These are phyloP conservation scores for Hypomontagnella monticulosa DNA, from an alignment of 495 filamentous ascomycete genomes.

Conservation along the genomic window DNA sequence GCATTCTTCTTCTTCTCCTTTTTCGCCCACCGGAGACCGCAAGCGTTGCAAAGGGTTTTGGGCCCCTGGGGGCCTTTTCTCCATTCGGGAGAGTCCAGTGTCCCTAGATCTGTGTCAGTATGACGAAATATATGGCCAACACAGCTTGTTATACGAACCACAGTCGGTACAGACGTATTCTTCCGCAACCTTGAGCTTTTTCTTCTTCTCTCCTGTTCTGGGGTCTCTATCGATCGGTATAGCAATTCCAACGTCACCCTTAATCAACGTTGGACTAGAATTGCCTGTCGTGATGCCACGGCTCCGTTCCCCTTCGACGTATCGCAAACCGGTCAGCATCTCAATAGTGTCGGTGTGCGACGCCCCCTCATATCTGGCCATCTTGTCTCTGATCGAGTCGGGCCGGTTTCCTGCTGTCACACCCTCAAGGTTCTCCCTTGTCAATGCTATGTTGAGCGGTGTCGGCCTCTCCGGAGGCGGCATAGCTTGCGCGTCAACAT, in stretches of 20 bases:
- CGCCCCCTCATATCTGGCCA: slow-evolving; percentile 76
- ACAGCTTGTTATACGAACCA: slow-evolving; percentile 59
- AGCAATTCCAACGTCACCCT: slow-evolving; percentile 85
- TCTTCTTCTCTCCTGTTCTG: slow-evolving; percentile 78
- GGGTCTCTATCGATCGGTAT: slow-evolving; percentile 79
- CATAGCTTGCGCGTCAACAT: slow-evolving; percentile 60
- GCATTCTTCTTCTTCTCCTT: slow-evolving; percentile 72
- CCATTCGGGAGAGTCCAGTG: slow-evolving; percentile 95
- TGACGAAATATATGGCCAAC: not conserved
- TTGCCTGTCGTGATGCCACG: slow-evolving; percentile 89
- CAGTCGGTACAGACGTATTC: slow-evolving; percentile 98
- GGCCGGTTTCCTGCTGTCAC: slow-evolving; percentile 71
- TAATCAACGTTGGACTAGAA: slow-evolving; percentile 78
- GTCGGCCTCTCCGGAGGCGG: slow-evolving; percentile 73
- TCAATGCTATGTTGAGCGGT: slow-evolving; percentile 70
- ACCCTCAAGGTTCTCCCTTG: slow-evolving; percentile 81
- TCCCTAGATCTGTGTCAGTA: slow-evolving; percentile 55
- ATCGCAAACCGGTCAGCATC: slow-evolving; percentile 89
- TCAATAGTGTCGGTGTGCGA: slow-evolving; percentile 90
- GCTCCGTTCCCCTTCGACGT: slow-evolving; percentile 88
- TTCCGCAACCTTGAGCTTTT: slow-evolving; percentile 87
- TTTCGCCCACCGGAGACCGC: slow-evolving; percentile 87
- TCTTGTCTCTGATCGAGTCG: slow-evolving; percentile 80
- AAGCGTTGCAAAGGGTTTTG: slow-evolving; percentile 97
- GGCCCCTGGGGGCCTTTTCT: slow-evolving; percentile 92